phyloP scores from a whole-genome alignment of 257 asterid species.

The Ligustrum vulgare region DNA sequence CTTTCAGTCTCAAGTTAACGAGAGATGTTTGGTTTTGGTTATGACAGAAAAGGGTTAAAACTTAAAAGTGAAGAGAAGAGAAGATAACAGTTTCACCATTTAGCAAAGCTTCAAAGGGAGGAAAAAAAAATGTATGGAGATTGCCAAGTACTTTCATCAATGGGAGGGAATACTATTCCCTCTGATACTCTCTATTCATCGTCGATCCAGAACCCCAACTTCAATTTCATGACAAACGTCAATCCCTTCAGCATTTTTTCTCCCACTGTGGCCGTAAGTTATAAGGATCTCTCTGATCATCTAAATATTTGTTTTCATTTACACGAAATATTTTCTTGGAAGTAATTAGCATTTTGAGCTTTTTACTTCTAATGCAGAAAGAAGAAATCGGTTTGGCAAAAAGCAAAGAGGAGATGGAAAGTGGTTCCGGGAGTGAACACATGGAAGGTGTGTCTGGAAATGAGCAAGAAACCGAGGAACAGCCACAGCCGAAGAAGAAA shows the following conservation, averaged over 20 bases:
- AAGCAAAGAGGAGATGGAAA: constrained; percentile 76
- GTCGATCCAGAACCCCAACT: constrained; percentile 64
- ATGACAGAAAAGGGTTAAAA: neutral
- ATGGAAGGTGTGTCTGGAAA: constrained; percentile 69
- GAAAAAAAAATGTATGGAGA: constrained; percentile 72
- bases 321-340: neutral
- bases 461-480: constrained; percentile 52
- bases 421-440: constrained; percentile 88
- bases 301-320: neutral
- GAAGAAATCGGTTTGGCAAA: constrained; percentile 67
- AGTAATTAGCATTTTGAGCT: neutral
- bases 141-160: constrained; percentile 74
- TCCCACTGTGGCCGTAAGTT: constrained; percentile 66
- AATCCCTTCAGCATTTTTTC: constrained; percentile 89
- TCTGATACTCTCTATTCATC: constrained; percentile 40
- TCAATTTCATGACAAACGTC: constrained; percentile 67
- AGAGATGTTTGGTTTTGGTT: neutral
- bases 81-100: neutral
- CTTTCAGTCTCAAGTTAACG: neutral
- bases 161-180: constrained; percentile 56
- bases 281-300: neutral
- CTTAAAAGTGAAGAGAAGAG: constrained; percentile 5
- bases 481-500: constrained; percentile 55
- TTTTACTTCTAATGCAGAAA: constrained; percentile 36
- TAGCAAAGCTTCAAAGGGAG: neutral